phyloP scores from a whole-genome alignment of 2,329 filamentous ascomycete species.

The Zelopaecilomyces penicillatus region DNA sequence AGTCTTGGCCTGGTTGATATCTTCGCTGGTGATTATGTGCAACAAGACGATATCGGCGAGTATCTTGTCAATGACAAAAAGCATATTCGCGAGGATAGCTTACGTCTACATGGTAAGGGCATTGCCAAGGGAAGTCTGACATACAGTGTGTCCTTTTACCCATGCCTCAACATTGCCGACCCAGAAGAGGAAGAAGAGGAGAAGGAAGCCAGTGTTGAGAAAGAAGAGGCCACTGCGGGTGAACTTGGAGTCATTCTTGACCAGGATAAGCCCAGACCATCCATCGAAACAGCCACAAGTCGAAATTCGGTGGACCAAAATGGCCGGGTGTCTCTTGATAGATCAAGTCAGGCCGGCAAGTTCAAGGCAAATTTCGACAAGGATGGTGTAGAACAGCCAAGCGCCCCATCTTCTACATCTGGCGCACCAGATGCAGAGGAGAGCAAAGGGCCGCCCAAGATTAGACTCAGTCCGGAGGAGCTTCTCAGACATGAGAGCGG shows the following conservation, averaged over 20 bases:
- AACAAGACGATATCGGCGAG: conserved; percentile 69
- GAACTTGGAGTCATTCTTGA: not conserved
- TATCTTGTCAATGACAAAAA: conserved; percentile 75
- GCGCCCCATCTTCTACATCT: conserved; percentile 29
- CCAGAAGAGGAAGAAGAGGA: conserved; percentile 73
- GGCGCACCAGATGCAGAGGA: conserved; percentile 29
- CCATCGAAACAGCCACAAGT: not conserved
- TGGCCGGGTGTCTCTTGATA: not conserved
- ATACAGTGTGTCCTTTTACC: conserved; percentile 85
- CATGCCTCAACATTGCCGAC: conserved; percentile 77
- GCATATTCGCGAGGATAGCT: conserved; percentile 52
- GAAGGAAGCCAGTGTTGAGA: conserved; percentile 27
- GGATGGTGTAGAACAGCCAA: conserved; percentile 15
- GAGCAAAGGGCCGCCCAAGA: conserved; percentile 56
- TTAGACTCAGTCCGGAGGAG: conserved; percentile 71
- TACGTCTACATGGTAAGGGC: conserved; percentile 66
- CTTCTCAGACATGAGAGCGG: conserved; percentile 82
- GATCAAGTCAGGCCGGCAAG: conserved; percentile 32
- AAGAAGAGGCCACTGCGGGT: conserved; percentile 27
- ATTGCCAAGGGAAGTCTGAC: conserved; percentile 70
- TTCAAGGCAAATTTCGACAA: conserved; percentile 31
- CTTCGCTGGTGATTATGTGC: conserved; percentile 67
- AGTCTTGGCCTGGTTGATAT: conserved; percentile 77
- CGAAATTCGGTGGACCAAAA: conserved; percentile 2
- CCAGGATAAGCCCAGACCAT: conserved; percentile 1